Percentiles rank a stretch among this genome's conserved stretches.
These are phyloP conservation scores for Picochlorum costavermella DNA, from an alignment of 139 green algal genomes.

Conservation along the genomic window DNA sequence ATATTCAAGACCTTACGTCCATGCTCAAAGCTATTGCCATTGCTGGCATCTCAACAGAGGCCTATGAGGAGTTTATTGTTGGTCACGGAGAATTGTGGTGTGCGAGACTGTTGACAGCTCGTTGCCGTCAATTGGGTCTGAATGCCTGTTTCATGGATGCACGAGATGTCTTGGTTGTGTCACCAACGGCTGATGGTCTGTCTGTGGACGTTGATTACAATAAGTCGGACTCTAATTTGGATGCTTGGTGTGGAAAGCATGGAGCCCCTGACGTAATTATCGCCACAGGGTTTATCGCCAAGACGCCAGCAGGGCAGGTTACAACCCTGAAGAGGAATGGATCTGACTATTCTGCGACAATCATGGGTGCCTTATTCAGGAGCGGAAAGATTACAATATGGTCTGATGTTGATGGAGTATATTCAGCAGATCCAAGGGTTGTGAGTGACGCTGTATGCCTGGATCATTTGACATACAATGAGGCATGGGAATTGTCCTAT, in stretches of 20 bases:
- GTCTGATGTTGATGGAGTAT: conserved; percentile 97
- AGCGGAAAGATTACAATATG: conserved; percentile 87
- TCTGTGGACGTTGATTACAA: conserved; percentile 84
- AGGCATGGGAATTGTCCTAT: conserved; percentile 97
- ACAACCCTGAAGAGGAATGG: conserved; percentile 86
- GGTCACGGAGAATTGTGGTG: conserved; percentile 97
- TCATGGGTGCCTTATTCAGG: conserved; percentile 80
- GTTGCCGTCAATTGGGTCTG: conserved; percentile 47
- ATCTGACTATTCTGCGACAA: conserved; percentile 88
- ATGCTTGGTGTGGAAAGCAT: conserved; percentile 41
- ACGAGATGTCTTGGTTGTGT: conserved; percentile 79
- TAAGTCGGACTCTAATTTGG: conserved; percentile 54
- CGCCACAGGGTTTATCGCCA: conserved; percentile 92
- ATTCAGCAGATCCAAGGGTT: conserved; percentile 88
- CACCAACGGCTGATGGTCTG: conserved; percentile 46
- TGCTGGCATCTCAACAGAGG: conserved; percentile 76
- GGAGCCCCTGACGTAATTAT: conserved; percentile 58
- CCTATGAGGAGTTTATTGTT: conserved; percentile 93
- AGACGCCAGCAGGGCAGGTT: conserved; percentile 41
- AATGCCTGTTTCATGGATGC: conserved; percentile 82
- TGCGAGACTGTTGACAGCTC: conserved; percentile 67
- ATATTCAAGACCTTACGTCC: conserved; percentile 85
- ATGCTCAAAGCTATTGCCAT: conserved; percentile 90
- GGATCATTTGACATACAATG: conserved; percentile 77
- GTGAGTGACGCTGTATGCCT: conserved; percentile 36